Evolutionary conservation across 179 eudicot genomes (phyloP), one percentile per base, ranked within the genome.

Genomic region (Camellia oleifera): DNA sequence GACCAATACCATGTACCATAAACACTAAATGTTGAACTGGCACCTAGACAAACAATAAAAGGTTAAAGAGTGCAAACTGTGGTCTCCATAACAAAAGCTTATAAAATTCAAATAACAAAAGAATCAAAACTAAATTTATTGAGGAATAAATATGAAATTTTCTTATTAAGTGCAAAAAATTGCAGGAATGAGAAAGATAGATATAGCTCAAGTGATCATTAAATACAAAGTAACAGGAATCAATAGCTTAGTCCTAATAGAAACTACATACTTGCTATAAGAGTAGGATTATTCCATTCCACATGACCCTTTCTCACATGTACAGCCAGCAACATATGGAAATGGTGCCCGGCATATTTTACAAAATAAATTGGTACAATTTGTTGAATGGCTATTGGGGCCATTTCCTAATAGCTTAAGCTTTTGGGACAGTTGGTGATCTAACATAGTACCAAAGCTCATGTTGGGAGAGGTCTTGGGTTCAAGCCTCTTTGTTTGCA

Each of bases 1-100:
- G 99, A 84, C 99, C 99, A 85, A 97, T 97, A 82, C 99, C 99
- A 85, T 97, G 99, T 73, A 97, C 97, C 99, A 97, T 97, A 88
- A 97, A 97, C 58, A 97, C 98, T 82, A 97, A 72, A 85, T 97
- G 99, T 53, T 88, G 89, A 82, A 97, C 99, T 62, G 98, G 98
- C 78, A 97, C 99, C 99, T 97, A 69, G 45, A 80, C 69, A 66
- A 56, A 15, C 18, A 71, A 11, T 71, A 44, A 15, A 42, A 63
- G 8, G 57, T 79, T 61, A 44, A 53, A 75, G 57, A 62, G 53
- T 5, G 13, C 62, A 78, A 57, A 53, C 2, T 46, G 53, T 72
- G 53, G 9, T 12, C 26, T 42, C 68, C 44, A 15, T 56, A 53
- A n/a, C 20, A 13, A 23, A 15, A 23, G 13, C 15, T 42, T 5